Base-by-base conservation (phyloP, 1,139 yeast genomes). In the Candida buenavistaensis region DNA sequence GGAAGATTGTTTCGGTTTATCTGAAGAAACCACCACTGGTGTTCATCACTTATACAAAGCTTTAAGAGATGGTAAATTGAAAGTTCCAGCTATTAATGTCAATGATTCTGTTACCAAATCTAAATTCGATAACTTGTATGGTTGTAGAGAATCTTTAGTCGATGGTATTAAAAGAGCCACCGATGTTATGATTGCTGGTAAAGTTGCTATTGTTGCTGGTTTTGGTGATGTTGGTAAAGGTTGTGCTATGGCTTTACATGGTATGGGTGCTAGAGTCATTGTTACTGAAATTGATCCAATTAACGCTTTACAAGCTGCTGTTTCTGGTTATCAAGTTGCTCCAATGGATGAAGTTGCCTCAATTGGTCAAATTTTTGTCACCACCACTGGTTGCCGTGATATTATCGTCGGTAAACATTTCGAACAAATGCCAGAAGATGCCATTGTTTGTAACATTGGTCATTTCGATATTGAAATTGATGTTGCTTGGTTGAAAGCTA, bases 171-270 rank as follows among this genome's bases (percentile, higher is more conserved):
- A 92, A 83, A 89, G 99, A 78, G 99, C 98, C 68, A 92, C 99
- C 62, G 99, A 92, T 63, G 98, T 92, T 57, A 94, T 92, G 98
- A 85, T 92, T 64, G 98, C 97, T 52, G 99, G 99, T 78, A 92
- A 92, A 78, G 94, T 89, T 61, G 96, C 97, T 49, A 94, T 92
- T 55, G 98, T 92, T 59, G 97, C 97, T 47, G 99, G 99, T 72
- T 92, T 82, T 78, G 99, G 99, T 82, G 99, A 92, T 68, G 99
- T 92, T 61, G 99, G 99, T 78, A 92, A 92, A 79, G 99, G 99
- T 71, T 92, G 98, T 79, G 97, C 97, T 64, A 85, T 90, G 87
- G 97, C 99, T 54, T 82, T 94, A 61, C 87, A 90, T 75, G 92
- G 95, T 62, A 90, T 92, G 97, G 99, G 99, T 76, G 97, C 99